Conservation (phyloP, 495 filamentous ascomycete genomes). For the Polyplosphaeria fusca region DNA sequence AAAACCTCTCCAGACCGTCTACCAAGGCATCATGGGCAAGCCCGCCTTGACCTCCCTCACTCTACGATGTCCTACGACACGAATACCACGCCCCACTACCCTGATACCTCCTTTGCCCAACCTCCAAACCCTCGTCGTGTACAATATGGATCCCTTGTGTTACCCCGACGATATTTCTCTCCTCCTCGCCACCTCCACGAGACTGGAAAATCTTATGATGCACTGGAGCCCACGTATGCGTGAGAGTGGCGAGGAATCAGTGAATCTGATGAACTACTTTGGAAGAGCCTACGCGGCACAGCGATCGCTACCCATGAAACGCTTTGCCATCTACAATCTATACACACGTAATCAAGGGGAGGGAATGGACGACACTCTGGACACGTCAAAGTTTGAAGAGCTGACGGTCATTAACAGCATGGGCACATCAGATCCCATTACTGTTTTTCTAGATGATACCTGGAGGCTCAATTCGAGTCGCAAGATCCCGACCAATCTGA, state of each 20-base stretch:
- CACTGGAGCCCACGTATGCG: constrained; percentile 65
- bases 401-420: constrained; percentile 51
- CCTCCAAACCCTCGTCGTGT: constrained; percentile 51
- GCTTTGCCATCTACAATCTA: constrained; percentile 55
- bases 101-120: constrained; percentile 58
- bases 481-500: constrained; percentile 30
- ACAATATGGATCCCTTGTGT: constrained; percentile 62
- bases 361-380: constrained; percentile 45
- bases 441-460: constrained; percentile 55
- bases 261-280: constrained; percentile 55
- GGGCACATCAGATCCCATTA: constrained; percentile 46
- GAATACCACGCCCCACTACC: constrained; percentile 57
- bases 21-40: constrained; percentile 51
- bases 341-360: constrained; percentile 52
- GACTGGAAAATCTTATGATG: constrained; percentile 53
- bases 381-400: constrained; percentile 45
- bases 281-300: constrained; percentile 50
- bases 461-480: constrained; percentile 44
- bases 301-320: constrained; percentile 48
- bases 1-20: constrained; percentile 60
- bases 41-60: constrained; percentile 54
- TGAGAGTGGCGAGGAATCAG: constrained; percentile 54
- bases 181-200: constrained; percentile 51
- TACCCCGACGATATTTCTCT: constrained; percentile 63
- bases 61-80: constrained; percentile 54